A percentile compares a stretch with the other conserved stretches of the same genome.
phyloP scores from a whole-genome alignment of 345 rosid species.

The Psidium guajava region DNA sequence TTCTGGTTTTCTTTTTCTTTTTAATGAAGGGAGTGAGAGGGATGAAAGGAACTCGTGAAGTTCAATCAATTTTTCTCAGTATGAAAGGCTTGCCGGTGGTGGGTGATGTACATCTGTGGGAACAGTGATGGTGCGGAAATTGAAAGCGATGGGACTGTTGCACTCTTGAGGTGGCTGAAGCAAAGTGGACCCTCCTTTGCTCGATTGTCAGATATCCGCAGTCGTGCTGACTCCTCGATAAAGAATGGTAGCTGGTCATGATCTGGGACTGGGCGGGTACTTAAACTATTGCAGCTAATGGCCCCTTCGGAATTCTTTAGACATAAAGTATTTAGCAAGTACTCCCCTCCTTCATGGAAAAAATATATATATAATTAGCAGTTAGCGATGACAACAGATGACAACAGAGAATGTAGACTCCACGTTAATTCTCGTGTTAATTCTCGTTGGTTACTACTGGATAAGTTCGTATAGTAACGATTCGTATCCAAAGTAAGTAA shows the following conservation, averaged over 20 bases:
- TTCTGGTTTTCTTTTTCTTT: neutral
- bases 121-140: neutral
- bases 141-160: neutral
- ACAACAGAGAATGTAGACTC: no score
- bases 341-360: no score
- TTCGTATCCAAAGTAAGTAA: fast-evolving
- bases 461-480: no score
- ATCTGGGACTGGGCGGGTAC: neutral
- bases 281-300: no score
- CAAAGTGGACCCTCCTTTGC: neutral
- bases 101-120: neutral
- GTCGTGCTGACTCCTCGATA: neutral
- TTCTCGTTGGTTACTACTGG: fast-evolving
- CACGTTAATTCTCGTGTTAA: no score
- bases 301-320: no score
- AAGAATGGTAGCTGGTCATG: neutral
- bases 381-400: no score
- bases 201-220: neutral
- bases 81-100: neutral
- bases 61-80: neutral
- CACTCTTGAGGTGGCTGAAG: neutral
- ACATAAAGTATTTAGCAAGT: no score
- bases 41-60: neutral
- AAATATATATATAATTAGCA: no score
- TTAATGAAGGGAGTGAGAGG: neutral